Base-by-base conservation (phyloP, 1,139 yeast species). In the Hansenula lynferdii region DNA sequence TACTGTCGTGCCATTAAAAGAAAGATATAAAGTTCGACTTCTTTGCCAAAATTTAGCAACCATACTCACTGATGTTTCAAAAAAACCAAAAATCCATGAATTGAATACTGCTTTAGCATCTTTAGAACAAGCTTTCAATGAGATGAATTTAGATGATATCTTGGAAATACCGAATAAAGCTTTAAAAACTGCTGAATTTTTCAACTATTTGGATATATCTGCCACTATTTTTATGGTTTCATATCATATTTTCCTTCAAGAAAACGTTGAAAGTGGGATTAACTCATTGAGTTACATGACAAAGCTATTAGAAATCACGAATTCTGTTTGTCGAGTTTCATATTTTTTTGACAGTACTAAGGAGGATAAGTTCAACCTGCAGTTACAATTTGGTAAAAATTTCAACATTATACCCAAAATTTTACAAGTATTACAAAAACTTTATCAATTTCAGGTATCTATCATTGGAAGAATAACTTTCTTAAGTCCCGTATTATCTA, bases 401-500 rank as follows among this genome's bases (percentile, higher is more conserved):
- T 31, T 38, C 14, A 38, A 36, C 7, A 20, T 35, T 4, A 34
- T 41, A 9, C 41, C 41, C 5, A 29, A 33, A 16, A 29, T 41
- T 9, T 29, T 41, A 6, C 32, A 19, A 11, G 16, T 34, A 3
- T 30, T 25, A 14, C 43, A 41, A 11, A 37, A 40, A 12, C 34
- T 33, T 10, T 19, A 30, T 11, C 43, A 41, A 14, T 28, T 35
- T 10, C 41, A 37, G 15, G 6, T 40, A 6, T 37, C 43, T 6
- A 4, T 40, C 3, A 31, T 17, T 7, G 33, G 33, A 6, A 31
- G 27, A 22, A 14, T 27, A 11, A 31, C 14, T 3, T 27, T 27
- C 29, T 17, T 27, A n/a, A n/a, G n/a, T 10, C 14, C 16, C 16
- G 14, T 7, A 10, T 17, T 24, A 15, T 12, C 14, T 12, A 24